A percentile compares a stretch with the other conserved stretches of the same genome.
Conservation (phyloP, 495 filamentous ascomycete genomes). For the Letharia lupina region DNA sequence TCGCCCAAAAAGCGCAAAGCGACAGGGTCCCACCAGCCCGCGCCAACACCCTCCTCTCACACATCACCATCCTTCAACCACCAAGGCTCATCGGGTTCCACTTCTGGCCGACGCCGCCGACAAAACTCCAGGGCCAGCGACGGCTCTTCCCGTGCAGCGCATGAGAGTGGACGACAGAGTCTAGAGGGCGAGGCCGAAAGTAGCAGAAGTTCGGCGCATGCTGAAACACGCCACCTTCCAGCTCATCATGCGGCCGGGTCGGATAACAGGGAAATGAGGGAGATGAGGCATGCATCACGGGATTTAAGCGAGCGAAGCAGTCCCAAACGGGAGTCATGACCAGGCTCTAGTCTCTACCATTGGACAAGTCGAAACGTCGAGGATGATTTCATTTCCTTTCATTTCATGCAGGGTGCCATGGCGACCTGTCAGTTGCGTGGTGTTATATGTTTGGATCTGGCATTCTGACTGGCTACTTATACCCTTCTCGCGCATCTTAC, state of each 20-base stretch:
- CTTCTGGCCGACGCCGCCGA: constrained; percentile 51
- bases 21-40: constrained; percentile 31
- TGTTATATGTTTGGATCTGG: constrained; percentile 5
- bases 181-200: constrained; percentile 27
- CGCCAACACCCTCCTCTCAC: constrained; percentile 33
- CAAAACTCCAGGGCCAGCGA: constrained; percentile 67
- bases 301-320: constrained; percentile 24
- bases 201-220: constrained; percentile 27
- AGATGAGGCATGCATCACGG: constrained; percentile 21
- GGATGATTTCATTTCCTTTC: not conserved
- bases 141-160: constrained; percentile 33
- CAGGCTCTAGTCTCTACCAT: not conserved
- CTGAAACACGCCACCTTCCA: constrained; percentile 27
- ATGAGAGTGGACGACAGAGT: constrained; percentile 25
- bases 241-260: constrained; percentile 22
- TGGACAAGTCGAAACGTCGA: constrained; percentile 2
- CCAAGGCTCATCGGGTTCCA: constrained; percentile 37
- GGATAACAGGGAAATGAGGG: constrained; percentile 19
- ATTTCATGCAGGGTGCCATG: not conserved
- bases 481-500: constrained; percentile 12
- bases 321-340: constrained; percentile 23
- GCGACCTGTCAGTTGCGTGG: not conserved
- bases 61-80: constrained; percentile 27
- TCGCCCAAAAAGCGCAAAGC: constrained; percentile 42
- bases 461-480: constrained; percentile 9